Conservation (phyloP, 805 yeast genomes). For the Candida manassasensis region DNA sequence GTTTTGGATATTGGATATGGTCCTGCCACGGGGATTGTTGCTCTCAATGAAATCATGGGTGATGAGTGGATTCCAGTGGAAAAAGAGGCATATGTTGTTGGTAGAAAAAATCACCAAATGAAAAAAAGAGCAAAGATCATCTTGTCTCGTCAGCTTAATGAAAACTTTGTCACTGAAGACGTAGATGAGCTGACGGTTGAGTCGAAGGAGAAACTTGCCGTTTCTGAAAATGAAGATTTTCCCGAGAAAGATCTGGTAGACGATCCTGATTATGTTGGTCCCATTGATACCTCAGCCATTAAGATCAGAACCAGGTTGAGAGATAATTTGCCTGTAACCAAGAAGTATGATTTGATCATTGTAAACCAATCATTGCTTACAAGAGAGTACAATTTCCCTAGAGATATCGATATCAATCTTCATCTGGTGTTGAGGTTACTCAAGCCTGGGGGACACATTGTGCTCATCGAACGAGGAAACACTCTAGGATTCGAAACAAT, state of each 20-base stretch:
- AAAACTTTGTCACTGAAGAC: constrained; percentile 17
- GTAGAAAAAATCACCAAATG: constrained; percentile 59
- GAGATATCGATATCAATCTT: constrained; percentile 65
- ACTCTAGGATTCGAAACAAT: constrained; percentile 84
- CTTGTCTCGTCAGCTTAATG: constrained; percentile 64
- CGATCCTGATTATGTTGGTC: constrained; percentile 26
- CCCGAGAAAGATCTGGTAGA: background rate
- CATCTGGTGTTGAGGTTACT: constrained; percentile 56
- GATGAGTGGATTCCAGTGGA: constrained; percentile 52
- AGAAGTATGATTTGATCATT: constrained; percentile 74
- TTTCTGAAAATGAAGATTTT: constrained; percentile 1
- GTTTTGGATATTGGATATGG: constrained; percentile 84
- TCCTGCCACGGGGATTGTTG: constrained; percentile 89
- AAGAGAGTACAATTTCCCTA: constrained; percentile 57
- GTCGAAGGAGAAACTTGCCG: constrained; percentile 5
- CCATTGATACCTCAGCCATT: constrained; percentile 54
- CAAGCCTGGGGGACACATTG: constrained; percentile 74
- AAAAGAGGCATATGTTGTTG: constrained; percentile 71
- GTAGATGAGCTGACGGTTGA: constrained; percentile 6
- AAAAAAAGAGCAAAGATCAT: constrained; percentile 72
- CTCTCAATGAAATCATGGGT: constrained; percentile 78
- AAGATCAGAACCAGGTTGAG: constrained; percentile 52
- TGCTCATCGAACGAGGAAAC: constrained; percentile 83
- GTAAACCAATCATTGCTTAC: constrained; percentile 74
- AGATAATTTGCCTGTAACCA: constrained; percentile 46